phyloP scores from a whole-genome alignment of 2,329 filamentous ascomycete species.

The Pseudogymnoascus sp. region DNA sequence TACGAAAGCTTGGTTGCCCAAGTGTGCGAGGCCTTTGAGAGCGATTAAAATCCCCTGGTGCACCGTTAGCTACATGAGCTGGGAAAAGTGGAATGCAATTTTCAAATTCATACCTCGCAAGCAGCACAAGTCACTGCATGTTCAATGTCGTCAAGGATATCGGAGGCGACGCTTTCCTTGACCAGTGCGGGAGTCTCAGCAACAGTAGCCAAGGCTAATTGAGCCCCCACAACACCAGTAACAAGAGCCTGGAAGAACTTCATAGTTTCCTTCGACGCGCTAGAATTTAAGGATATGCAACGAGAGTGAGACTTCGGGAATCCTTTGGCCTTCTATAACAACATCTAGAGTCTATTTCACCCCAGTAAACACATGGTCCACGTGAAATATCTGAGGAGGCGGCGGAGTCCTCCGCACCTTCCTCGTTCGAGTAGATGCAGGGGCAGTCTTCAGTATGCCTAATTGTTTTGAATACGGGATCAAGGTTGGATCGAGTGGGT shows the following conservation, averaged over 20 bases:
- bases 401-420: neutral
- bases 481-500: neutral
- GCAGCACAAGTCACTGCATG: slow-evolving; percentile 26
- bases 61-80: neutral
- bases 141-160: slow-evolving; percentile 27
- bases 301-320: neutral
- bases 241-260: slow-evolving; percentile 6
- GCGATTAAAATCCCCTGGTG: slow-evolving; percentile 29
- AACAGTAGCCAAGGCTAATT: neutral
- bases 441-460: neutral
- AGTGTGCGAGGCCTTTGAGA: slow-evolving; percentile 37
- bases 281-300: neutral
- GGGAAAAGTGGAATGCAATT: slow-evolving; percentile 16
- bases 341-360: neutral
- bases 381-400: neutral
- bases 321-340: slow-evolving; percentile 2
- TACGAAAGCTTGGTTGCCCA: slow-evolving; percentile 38
- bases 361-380: neutral
- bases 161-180: slow-evolving; percentile 11
- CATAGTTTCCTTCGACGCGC: neutral
- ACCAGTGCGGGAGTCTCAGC: neutral
- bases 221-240: neutral
- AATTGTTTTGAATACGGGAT: neutral
- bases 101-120: slow-evolving; percentile 30
- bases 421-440: neutral